A percentile compares a stretch with the other conserved stretches of the same genome.
phyloP scores from a whole-genome alignment of 345 rosid species.

The Rhizophora mangle region DNA sequence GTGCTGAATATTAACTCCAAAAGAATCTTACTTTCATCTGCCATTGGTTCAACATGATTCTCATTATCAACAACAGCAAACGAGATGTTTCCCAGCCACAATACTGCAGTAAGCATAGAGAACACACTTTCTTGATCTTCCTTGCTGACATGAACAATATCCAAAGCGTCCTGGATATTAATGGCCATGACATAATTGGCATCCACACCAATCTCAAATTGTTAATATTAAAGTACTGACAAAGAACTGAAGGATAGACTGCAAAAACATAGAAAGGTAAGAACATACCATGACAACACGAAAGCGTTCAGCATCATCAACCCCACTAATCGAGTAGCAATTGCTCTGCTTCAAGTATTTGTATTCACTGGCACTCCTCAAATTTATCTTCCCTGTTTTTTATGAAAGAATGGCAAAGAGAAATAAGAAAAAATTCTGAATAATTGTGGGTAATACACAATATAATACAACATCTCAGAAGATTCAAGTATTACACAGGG shows the following conservation, averaged over 20 bases:
- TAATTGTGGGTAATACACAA: background rate
- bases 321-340: conserved; percentile 71
- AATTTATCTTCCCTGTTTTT: conserved; percentile 71
- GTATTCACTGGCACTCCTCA: conserved; percentile 70
- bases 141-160: conserved; percentile 90
- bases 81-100: conserved; percentile 92
- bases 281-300: conserved; percentile 56
- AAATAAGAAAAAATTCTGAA: background rate
- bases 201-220: conserved; percentile 8
- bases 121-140: conserved; percentile 95
- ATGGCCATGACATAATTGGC: conserved; percentile 18
- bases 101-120: conserved; percentile 95
- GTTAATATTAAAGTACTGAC: conserved; percentile 1
- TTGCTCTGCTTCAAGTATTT: conserved; percentile 85
- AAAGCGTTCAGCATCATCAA: conserved; percentile 81
- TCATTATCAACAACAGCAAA: conserved; percentile 81
- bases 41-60: conserved; percentile 81
- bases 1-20: background rate
- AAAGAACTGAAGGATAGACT: conserved; percentile 4
- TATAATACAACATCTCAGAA: too few species aligned
- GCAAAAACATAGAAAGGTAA: conserved; percentile 17
- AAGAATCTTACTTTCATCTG: conserved; percentile 73
- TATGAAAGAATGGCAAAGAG: conserved; percentile 7
- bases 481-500: too few species aligned
- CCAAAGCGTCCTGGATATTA: conserved; percentile 77